Evolutionary conservation across 2,329 filamentous ascomycete species (phyloP).

Genomic region (Diaporthe helianthi): DNA sequence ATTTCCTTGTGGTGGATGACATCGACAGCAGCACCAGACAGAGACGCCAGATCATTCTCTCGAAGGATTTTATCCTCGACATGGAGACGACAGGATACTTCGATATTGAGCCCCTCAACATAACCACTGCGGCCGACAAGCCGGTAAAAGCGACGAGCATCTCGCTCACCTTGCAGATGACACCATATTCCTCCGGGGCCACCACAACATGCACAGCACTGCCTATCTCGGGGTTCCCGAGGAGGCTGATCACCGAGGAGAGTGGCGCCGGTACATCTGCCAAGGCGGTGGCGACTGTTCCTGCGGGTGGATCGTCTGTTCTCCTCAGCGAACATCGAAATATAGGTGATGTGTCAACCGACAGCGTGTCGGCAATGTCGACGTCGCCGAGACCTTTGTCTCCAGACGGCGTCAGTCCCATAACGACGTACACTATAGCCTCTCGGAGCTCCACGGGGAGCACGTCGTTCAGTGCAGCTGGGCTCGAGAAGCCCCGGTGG

Average conservation of each 20-base stretch:
- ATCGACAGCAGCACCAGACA: not conserved
- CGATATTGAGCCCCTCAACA: not conserved
- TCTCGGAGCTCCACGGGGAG: conserved; percentile 7
- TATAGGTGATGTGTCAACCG: not conserved
- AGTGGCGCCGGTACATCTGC: not conserved
- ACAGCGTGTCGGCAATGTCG: not conserved
- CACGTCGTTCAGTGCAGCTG: not conserved
- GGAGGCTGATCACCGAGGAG: not conserved
- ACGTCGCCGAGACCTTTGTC: not conserved
- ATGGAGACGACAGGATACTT: conserved; percentile 2
- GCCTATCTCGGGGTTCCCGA: not conserved
- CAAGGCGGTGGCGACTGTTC: not conserved
- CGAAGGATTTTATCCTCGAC: not conserved
- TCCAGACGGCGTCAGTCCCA: conserved; percentile 2
- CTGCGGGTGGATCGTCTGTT: not conserved
- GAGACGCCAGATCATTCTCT: not conserved
- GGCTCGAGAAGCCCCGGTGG: not conserved
- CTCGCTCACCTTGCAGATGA: not conserved
- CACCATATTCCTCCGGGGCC: not conserved
- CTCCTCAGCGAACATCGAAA: not conserved
- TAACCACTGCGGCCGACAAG: not conserved
- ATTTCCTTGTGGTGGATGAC: conserved; percentile 13
- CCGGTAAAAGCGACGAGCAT: not conserved
- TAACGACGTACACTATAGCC: not conserved
- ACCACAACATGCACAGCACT: not conserved